Conservation (phyloP, 345 rosid genomes). For the Atalantia buxifolia region DNA sequence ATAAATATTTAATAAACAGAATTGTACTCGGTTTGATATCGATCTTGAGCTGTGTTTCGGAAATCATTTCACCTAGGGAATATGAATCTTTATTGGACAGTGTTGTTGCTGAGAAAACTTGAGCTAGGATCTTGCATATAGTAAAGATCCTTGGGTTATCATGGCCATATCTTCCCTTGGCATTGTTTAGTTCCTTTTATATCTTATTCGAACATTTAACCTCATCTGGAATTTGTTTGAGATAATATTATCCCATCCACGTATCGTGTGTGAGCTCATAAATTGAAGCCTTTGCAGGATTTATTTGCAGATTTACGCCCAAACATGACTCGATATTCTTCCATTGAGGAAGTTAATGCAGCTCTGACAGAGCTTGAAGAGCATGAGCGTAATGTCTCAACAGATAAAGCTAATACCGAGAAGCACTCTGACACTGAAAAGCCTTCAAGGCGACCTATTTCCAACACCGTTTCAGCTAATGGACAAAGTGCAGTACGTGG, state of each 20-base stretch:
- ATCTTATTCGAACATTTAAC: neutral
- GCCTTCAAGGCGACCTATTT: conserved; percentile 37
- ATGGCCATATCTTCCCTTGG: neutral
- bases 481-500: conserved; percentile 44
- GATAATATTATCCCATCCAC: neutral
- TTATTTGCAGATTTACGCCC: conserved; percentile 87
- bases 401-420: conserved; percentile 59
- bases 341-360: conserved; percentile 78
- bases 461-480: conserved; percentile 43
- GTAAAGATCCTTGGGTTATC: neutral
- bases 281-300: conserved; percentile 54
- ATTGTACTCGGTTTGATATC: neutral
- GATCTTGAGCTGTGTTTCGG: neutral
- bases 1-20: neutral
- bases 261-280: conserved; percentile 13
- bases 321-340: conserved; percentile 69
- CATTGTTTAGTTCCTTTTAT: neutral
- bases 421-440: conserved; percentile 65
- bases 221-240: neutral
- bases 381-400: conserved; percentile 54
- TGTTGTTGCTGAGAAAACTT: neutral
- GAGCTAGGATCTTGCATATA: neutral
- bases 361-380: conserved; percentile 80
- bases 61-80: neutral
- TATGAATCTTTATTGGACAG: neutral